These are phyloP conservation scores for Hypoxylon rubiginosum DNA, from an alignment of 2,329 filamentous ascomycete genomes.

Conservation along the genomic window DNA sequence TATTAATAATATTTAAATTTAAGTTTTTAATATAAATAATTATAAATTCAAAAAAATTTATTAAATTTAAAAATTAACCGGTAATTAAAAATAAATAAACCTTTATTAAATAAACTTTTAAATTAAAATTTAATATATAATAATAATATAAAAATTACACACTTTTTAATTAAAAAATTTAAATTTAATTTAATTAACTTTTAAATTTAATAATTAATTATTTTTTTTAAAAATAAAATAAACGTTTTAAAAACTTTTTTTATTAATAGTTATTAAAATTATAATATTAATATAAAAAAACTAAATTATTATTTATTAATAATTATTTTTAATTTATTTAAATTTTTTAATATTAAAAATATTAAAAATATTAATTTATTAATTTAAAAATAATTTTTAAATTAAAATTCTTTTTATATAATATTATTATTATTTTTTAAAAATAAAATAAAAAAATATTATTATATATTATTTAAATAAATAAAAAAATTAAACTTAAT, in stretches of 20 bases:
- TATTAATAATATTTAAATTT: no score
- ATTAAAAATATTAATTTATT: no score
- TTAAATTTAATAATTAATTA: neutral
- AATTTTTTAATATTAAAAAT: neutral
- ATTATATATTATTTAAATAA: neutral
- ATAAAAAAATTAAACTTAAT: no score
- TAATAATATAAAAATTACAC: neutral
- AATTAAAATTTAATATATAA: neutral
- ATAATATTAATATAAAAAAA: no score
- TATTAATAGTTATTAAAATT: neutral
- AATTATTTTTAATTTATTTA: conserved; percentile 1
- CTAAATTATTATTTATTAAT: neutral
- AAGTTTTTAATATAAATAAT: no score
- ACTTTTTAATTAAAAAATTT: neutral
- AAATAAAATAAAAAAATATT: conserved; percentile 2
- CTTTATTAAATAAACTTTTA: neutral
- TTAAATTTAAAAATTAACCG: no score
- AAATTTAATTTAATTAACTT: no score
- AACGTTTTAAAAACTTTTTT: no score
- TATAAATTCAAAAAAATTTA: no score
- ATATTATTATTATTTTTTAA: conserved; percentile 2
- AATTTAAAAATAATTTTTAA: neutral
- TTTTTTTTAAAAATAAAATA: neutral
- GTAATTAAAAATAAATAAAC: neutral
- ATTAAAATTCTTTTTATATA: neutral